Evolutionary conservation across 108 stramenopile genomes (phyloP), one percentile per base, ranked within the genome.

Genomic region (Nitzschia palea): DNA sequence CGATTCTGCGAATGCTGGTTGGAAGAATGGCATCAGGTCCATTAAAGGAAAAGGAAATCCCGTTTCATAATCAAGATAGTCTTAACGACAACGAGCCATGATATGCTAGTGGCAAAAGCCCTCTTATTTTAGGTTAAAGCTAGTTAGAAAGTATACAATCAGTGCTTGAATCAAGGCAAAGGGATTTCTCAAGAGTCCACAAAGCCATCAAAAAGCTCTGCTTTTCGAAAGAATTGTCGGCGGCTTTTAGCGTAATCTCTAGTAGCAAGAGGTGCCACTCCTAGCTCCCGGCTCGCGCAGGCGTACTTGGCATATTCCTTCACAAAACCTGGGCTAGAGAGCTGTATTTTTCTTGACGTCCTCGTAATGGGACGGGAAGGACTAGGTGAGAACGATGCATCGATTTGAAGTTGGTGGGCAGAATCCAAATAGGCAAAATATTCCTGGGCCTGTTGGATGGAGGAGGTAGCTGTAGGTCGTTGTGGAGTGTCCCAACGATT

Each of bases 361-460:
- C 78, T 57, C 0, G 43, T 59, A 18, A 72, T 34, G 3, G 61
- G 60, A 44, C 53, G 34, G 33, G 50, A 25, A n/a, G 26, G 14
- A 22, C 27, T n/a, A 29, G 71, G 58, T 31, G 50, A 42, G n/a
- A 2, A 28, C 12, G 63, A 26, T 6, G 65, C 2, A 36, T 78
- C 77, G 22, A 78, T 12, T 0, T 26, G 40, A 29, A 78, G 68
- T 2, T n/a, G 18, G 42, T 70, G 53, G n/a, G 62, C 59, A 14
- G 71, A 18, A 68, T 78, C 77, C 12, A 78, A 48, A 5, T 62
- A 57, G 20, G 58, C 67, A 64, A 78, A 78, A 36, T 56, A 78
- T 18, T 54, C 57, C 18, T 60, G 57, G 51, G 71, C 71, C 26
- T 45, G 31, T 4, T 55, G 25, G 23, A 70, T 26, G n/a, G 56